Evolutionary conservation across 2,329 filamentous ascomycete species (phyloP), one percentile per base, ranked within the genome.

Genomic region (Cladophialophora psammophila): DNA sequence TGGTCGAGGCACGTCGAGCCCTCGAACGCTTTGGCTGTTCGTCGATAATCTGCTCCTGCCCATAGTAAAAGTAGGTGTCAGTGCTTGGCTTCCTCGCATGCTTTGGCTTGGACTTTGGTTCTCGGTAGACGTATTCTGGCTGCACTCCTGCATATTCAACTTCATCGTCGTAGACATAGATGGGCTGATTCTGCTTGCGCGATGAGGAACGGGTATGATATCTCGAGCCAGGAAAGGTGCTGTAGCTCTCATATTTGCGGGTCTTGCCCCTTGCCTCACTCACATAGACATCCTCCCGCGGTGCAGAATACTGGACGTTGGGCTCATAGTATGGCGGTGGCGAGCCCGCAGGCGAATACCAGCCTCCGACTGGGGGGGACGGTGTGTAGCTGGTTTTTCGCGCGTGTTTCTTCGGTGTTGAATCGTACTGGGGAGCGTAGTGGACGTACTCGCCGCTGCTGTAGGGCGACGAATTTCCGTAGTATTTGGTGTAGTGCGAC

Each of bases 201-300:
- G 76, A 75, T 65, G 75, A 72, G 61, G 69, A 61, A 75, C 74
- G 76, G 75, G 74, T 74, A 66, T 74, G 69, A 71, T 75, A 73
- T 75, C 75, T 76, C 75, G 80, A 80, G 76, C 83, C 82, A 75
- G 84, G 83, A 75, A 80, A 80, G 72, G 76, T 80, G 76, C 83
- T 83, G 78, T 78, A 76, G 76, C 75, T 72, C 69, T 74, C 75
- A 68, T 73, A 72, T 73, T 71, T 73, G 65, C 69, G 68, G 69
- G 72, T 68, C 57, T 75, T 75, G 71, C 75, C 78, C 76, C 78
- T 78, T 80, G 81, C 84, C 83, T 83, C 84, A 89, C 87, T 89
- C 88, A 89, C 87, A 88, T 86, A 85, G 80, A 89, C 86, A 78
- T 85, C 83, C 77, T 81, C 82, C 76, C 78, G 80, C 80, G 81